Percentiles rank a stretch among this genome's conserved stretches.
Conservation (phyloP, 768 basidiomycete genomes). For the Mycena maculata region DNA sequence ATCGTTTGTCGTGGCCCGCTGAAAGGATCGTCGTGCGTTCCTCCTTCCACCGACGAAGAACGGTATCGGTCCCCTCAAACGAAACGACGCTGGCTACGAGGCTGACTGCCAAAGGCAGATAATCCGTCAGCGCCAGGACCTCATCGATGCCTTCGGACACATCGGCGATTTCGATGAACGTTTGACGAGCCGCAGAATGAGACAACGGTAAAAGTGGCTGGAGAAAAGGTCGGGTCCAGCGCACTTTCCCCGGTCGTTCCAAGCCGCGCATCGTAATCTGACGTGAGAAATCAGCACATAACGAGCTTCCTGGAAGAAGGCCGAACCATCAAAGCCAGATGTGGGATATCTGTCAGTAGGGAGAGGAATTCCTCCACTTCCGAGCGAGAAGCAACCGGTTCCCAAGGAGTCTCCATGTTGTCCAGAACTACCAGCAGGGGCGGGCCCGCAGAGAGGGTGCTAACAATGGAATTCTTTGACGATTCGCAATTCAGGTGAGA, state of each 20-base stretch:
- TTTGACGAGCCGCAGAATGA: not conserved
- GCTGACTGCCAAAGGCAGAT: slow-evolving; percentile 3
- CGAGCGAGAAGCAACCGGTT: not conserved
- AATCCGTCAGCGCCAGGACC: not conserved
- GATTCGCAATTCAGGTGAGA: not conserved
- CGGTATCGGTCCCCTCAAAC: not conserved
- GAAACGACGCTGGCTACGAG: slow-evolving; percentile 1
- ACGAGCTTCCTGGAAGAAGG: not conserved
- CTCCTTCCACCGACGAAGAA: slow-evolving; percentile 7
- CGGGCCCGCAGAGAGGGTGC: not conserved
- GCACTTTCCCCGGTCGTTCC: not conserved
- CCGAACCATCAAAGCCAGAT: slow-evolving; percentile 6
- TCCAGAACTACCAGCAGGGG: slow-evolving; percentile 5
- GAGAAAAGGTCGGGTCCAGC: slow-evolving; percentile 9
- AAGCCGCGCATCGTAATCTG: slow-evolving; percentile 6
- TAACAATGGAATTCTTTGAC: not conserved
- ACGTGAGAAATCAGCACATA: not conserved
- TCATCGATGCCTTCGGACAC: not conserved
- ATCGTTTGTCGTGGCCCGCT: not conserved
- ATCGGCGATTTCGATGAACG: slow-evolving; percentile 7
- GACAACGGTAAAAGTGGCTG: not conserved
- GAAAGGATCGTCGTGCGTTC: not conserved
- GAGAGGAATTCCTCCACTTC: slow-evolving; percentile 20
- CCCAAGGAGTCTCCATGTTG: slow-evolving; percentile 26
- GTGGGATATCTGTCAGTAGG: not conserved